phyloP scores from a whole-genome alignment of 768 basidiomycete species.

The Fomitopsis pulvina region DNA sequence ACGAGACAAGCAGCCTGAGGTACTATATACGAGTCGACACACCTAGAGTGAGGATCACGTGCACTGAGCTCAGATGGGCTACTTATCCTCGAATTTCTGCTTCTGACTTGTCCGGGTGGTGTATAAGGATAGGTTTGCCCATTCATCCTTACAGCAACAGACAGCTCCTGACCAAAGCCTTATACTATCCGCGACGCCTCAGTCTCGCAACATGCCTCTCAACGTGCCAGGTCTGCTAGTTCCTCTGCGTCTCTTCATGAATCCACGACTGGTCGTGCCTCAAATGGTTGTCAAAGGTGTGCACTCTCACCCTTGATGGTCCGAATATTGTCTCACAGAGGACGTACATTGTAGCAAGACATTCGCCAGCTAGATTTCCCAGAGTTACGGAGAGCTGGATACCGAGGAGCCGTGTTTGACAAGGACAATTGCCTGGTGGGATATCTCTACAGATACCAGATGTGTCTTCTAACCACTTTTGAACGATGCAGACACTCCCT shows the following conservation, averaged over 20 bases:
- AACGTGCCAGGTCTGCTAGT: slow-evolving; percentile 68
- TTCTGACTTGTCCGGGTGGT: no score
- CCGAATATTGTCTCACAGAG: neutral
- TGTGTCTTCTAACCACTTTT: neutral
- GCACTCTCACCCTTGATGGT: slow-evolving; percentile 1
- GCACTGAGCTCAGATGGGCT: no score
- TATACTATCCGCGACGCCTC: no score
- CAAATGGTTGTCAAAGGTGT: slow-evolving; percentile 60
- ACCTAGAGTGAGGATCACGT: no score
- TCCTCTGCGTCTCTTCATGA: slow-evolving; percentile 62
- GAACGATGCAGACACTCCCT: slow-evolving; percentile 64
- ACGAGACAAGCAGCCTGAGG: no score
- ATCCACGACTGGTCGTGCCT: slow-evolving; percentile 66
- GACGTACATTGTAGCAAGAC: slow-evolving; percentile 45
- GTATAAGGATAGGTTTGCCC: no score
- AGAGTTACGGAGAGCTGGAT: slow-evolving; percentile 67
- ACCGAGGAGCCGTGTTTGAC: slow-evolving; percentile 89
- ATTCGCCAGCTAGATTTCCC: slow-evolving; percentile 80
- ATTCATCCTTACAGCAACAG: no score
- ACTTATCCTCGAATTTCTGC: no score
- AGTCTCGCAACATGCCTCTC: slow-evolving; percentile 61
- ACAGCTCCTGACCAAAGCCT: no score
- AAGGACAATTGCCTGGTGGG: slow-evolving; percentile 95
- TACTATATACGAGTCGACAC: no score
- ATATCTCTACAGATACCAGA: slow-evolving; percentile 1